These are phyloP conservation scores for Thalassiosira profunda DNA, from an alignment of 108 stramenopile species.

Conservation along the genomic window DNA sequence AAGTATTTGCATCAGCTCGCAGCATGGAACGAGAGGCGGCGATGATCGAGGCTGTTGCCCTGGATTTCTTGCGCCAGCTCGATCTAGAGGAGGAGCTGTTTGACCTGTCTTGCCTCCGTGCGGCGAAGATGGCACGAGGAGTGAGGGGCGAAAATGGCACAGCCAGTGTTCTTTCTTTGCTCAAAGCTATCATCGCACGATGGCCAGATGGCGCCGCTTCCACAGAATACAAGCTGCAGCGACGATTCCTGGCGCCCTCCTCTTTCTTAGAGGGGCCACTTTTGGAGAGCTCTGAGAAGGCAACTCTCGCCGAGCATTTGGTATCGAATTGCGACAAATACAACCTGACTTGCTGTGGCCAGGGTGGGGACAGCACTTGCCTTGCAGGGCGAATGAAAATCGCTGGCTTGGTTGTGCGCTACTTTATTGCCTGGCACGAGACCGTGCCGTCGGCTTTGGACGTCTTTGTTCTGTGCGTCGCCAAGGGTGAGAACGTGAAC, in stretches of 20 bases:
- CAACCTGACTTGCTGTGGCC: constrained; percentile 26
- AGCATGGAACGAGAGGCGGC: constrained; percentile 31
- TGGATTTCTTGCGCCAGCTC: constrained; percentile 22
- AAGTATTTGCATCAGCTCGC: background rate
- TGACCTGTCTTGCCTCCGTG: constrained; percentile 29
- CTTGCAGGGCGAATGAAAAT: constrained; percentile 21
- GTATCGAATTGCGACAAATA: constrained; percentile 3
- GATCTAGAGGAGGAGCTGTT: constrained; percentile 26
- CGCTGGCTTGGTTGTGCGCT: constrained; percentile 29
- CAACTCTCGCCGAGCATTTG: constrained; percentile 28
- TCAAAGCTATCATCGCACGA: constrained; percentile 12
- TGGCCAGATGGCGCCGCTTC: constrained; percentile 5
- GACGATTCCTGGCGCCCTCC: constrained; percentile 35
- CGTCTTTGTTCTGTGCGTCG: constrained; percentile 34
- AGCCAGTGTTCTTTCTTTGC: constrained; percentile 13
- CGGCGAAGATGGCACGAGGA: constrained; percentile 2
- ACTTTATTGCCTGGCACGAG: constrained; percentile 48
- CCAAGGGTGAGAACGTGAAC: constrained; percentile 38
- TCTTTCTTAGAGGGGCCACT: constrained; percentile 24
- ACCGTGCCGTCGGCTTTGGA: constrained; percentile 30
- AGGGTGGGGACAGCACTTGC: constrained; percentile 14
- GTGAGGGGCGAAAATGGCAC: background rate
- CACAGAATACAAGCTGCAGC: constrained; percentile 36
- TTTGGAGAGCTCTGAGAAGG: constrained; percentile 16
- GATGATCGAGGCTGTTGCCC: constrained; percentile 23